phyloP scores from a whole-genome alignment of 805 yeast genomes.

The Pichia manshurica region DNA sequence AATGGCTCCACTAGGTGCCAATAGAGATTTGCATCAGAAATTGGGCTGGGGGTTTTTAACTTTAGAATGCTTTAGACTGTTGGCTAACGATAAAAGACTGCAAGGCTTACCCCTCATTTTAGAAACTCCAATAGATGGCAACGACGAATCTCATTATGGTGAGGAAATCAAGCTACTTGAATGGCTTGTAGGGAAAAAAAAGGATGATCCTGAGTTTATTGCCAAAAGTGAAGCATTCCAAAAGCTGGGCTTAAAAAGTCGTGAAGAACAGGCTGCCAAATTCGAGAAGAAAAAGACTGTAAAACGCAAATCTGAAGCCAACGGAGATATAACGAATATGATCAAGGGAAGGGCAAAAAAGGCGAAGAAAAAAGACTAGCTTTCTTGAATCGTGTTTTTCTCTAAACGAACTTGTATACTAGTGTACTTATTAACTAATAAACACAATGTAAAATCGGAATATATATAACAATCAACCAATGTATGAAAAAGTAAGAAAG shows the following conservation, averaged over 20 bases:
- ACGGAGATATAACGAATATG: slow-evolving; percentile 24
- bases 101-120: slow-evolving; percentile 69
- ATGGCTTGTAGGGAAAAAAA: slow-evolving; percentile 60
- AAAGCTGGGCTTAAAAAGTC: slow-evolving; percentile 57
- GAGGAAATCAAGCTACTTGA: slow-evolving; percentile 78
- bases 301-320: slow-evolving; percentile 20
- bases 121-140: slow-evolving; percentile 71
- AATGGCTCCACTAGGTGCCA: slow-evolving; percentile 86
- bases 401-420: too few species aligned
- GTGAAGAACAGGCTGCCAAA: slow-evolving; percentile 64
- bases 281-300: slow-evolving; percentile 47
- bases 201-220: slow-evolving; percentile 50
- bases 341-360: slow-evolving; percentile 17
- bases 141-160: slow-evolving; percentile 63
- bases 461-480: too few species aligned
- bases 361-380: slow-evolving; percentile 11
- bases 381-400: too few species aligned
- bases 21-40: slow-evolving; percentile 85
- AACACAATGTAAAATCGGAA: too few species aligned
- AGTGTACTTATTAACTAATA: too few species aligned
- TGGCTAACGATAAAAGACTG: slow-evolving; percentile 65
- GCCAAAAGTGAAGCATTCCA: slow-evolving; percentile 46
- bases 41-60: slow-evolving; percentile 89
- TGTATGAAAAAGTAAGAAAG: too few species aligned
- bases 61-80: slow-evolving; percentile 70